phyloP scores from a whole-genome alignment of 495 filamentous ascomycete species.

The Penicillium macrosclerotiorum region DNA sequence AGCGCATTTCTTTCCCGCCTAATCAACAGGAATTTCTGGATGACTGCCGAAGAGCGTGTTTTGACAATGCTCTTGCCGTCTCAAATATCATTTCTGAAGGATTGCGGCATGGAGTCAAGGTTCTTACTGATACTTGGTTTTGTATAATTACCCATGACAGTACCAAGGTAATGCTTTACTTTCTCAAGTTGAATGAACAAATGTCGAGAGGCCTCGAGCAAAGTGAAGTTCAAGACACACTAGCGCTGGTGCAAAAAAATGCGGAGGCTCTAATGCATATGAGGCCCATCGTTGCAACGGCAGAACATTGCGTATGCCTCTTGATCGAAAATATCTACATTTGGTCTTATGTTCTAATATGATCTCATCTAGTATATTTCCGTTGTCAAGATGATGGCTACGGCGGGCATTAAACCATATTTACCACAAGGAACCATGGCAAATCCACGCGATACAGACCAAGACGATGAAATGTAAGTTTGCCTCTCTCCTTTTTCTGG shows the following conservation, averaged over 20 bases:
- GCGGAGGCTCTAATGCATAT: slow-evolving; percentile 17
- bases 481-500: no score
- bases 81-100: slow-evolving; percentile 14
- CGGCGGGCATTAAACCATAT: slow-evolving; percentile 12
- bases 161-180: slow-evolving; percentile 18
- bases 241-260: slow-evolving; percentile 12
- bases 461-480: slow-evolving; percentile 6
- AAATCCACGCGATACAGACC: background rate
- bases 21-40: slow-evolving; percentile 13
- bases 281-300: slow-evolving; percentile 20
- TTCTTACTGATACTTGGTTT: slow-evolving; percentile 19
- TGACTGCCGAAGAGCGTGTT: slow-evolving; percentile 11
- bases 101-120: slow-evolving; percentile 12
- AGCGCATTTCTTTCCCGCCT: slow-evolving; percentile 9
- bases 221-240: slow-evolving; percentile 6
- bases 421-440: background rate
- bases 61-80: slow-evolving; percentile 11
- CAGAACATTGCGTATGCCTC: slow-evolving; percentile 18
- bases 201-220: background rate
- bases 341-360: background rate
- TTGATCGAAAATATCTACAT: background rate
- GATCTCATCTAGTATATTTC: slow-evolving; percentile 12
- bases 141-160: slow-evolving; percentile 21
- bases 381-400: slow-evolving; percentile 17
- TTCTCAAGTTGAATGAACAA: slow-evolving; percentile 3